Evolutionary conservation across 148 eudicot species (phyloP).

Genomic region (Vaccinium myrtillus): DNA sequence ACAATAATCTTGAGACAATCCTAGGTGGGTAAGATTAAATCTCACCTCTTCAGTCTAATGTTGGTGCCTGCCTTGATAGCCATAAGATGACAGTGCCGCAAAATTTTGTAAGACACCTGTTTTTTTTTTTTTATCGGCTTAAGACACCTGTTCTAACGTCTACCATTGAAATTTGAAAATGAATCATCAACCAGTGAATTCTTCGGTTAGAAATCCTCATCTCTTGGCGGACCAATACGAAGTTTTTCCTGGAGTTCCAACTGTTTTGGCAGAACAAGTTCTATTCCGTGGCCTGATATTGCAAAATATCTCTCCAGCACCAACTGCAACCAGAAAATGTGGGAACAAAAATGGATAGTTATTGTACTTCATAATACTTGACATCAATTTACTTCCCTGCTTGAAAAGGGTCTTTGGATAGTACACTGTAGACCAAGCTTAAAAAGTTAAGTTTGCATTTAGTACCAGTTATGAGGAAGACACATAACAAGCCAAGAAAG

Average conservation of each 20-base stretch:
- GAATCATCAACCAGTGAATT: background rate
- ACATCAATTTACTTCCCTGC: background rate
- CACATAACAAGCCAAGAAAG: background rate
- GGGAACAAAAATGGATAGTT: background rate
- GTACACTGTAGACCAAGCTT: background rate
- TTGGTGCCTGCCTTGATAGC: background rate
- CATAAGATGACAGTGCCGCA: background rate
- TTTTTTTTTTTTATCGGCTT: too few relatives aligned
- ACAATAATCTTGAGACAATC: background rate
- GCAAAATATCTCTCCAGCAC: constrained; percentile 82
- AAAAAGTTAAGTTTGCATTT: background rate
- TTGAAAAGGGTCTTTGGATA: background rate
- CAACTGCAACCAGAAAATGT: constrained; percentile 47
- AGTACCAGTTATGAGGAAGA: background rate
- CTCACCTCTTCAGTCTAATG: background rate
- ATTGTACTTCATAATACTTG: background rate
- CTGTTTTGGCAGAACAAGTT: constrained; percentile 79
- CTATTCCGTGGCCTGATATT: constrained; percentile 48
- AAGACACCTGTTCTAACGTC: background rate
- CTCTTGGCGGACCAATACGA: constrained; percentile 49
- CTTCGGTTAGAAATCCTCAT: constrained; percentile 24
- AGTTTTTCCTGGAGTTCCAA: constrained; percentile 72
- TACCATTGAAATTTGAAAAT: background rate
- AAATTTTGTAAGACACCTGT: background rate
- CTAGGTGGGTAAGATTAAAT: background rate